Evolutionary conservation across 352 stramenopile species (phyloP), one percentile per base, ranked within the genome.

Genomic region (Elongisporangium undulatum): DNA sequence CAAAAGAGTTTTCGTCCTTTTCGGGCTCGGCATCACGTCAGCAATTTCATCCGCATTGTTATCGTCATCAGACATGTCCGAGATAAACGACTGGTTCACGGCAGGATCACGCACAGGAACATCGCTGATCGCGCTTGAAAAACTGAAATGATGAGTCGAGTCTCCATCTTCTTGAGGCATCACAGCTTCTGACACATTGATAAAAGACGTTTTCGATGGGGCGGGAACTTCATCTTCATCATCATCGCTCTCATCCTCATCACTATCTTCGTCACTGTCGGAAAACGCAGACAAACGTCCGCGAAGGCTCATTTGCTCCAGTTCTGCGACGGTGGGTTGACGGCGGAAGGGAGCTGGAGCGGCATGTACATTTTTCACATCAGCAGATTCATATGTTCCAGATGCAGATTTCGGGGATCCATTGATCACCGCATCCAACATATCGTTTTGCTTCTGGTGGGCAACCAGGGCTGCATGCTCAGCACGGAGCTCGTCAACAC

Each of bases 271-370:
- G 45, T 63, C 74, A 39, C 67, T 69, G 15, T 64, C 69, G 0
- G 67, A 81, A 1, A 76, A 17, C 12, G 71, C 68, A 5, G 75
- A 85, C 50, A 85, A 78, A 12, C 75, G 70, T 8, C 75, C 75
- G 17, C 59, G 69, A 67, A 80, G 64, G 41, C 75, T 82, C 50
- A 85, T 48, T 26, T 77, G 62, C 49, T 82, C 68, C 34, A 85
- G 68, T 38, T 85, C 75, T 1, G 64, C 60, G 7, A 80, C 53
- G 1, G 75, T 79, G n/a, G 72, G 75, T 12, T 78, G 71, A 0
- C 64, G 62, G 54, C 56, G 48, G 8, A 69, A 17, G 45, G 63
- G 50, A 2, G 58, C 23, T 22, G 23, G 16, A 4, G 45, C 29
- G 8, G 38, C 12, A 48, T 41, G 19, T 13, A 53, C 22, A 21